Conservation (phyloP, 2,329 filamentous ascomycete species). For the Penicillium sp. region DNA sequence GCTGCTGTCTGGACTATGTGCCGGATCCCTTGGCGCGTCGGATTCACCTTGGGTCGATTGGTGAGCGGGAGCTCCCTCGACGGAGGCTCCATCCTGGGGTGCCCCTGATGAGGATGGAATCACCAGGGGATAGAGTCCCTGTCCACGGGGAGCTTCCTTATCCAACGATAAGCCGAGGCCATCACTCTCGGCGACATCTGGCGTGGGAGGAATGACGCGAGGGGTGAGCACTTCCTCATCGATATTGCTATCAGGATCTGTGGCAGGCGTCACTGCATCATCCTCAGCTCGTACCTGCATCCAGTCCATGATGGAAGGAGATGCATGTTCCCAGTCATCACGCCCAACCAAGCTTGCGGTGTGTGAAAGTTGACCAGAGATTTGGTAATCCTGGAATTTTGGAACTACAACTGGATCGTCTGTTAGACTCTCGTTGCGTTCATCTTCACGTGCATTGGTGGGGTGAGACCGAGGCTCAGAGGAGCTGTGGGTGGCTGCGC, state of each 20-base stretch:
- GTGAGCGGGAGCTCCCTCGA: background rate
- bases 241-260: conserved; percentile 23
- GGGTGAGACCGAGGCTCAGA: conserved; percentile 22
- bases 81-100: background rate
- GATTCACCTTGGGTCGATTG: background rate
- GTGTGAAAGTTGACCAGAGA: conserved; percentile 29
- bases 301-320: conserved; percentile 52
- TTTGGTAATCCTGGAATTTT: conserved; percentile 30
- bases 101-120: background rate
- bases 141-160: conserved; percentile 29
- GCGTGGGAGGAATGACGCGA: conserved; percentile 18
- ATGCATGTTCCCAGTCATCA: conserved; percentile 52
- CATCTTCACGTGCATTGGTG: conserved; percentile 15
- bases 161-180: conserved; percentile 50
- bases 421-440: conserved; percentile 29
- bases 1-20: conserved; percentile 35
- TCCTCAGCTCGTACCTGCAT: conserved; percentile 48
- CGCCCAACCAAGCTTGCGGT: conserved; percentile 46
- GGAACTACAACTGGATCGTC: conserved; percentile 41
- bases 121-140: background rate
- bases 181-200: conserved; percentile 23
- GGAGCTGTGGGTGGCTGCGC: conserved; percentile 20
- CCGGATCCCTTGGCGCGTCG: conserved; percentile 18
- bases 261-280: conserved; percentile 40
- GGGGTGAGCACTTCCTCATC: conserved; percentile 31